phyloP scores from a whole-genome alignment of 2,329 filamentous ascomycete genomes.

The Colletotrichum destructivum region DNA sequence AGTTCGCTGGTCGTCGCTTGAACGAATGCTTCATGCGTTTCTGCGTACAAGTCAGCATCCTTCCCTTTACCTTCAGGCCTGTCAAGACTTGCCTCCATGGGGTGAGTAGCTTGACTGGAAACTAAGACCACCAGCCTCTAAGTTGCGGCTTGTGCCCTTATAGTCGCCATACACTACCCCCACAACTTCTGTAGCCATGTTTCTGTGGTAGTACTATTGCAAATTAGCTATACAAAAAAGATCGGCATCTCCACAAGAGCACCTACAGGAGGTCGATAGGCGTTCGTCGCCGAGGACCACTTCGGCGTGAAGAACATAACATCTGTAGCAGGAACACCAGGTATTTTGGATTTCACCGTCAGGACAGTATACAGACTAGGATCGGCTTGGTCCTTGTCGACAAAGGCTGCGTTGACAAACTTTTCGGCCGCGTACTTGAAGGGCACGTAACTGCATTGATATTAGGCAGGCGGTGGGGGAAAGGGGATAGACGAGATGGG shows the following conservation, averaged over 20 bases:
- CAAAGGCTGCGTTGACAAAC: conserved; percentile 69
- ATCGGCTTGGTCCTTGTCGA: conserved; percentile 74
- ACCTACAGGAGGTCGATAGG: conserved; percentile 66
- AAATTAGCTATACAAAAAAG: conserved; percentile 6
- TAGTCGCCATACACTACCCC: conserved; percentile 57
- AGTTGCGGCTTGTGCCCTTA: conserved; percentile 47
- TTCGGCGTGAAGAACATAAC: conserved; percentile 76
- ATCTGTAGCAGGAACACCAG: conserved; percentile 69
- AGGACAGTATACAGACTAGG: conserved; percentile 74
- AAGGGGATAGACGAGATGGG: conserved; percentile 54
- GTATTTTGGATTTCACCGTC: conserved; percentile 68
- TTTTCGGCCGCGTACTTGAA: conserved; percentile 68
- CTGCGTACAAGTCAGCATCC: conserved; percentile 11
- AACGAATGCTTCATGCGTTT: conserved; percentile 46
- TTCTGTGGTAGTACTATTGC: conserved; percentile 68
- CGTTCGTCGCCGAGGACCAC: conserved; percentile 72
- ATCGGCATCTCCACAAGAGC: background rate
- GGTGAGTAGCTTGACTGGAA: conserved; percentile 51
- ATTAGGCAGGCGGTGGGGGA: background rate
- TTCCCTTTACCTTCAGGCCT: conserved; percentile 25
- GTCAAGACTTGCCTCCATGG: conserved; percentile 44
- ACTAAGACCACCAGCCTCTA: conserved; percentile 49
- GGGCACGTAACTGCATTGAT: conserved; percentile 47
- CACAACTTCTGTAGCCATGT: conserved; percentile 67
- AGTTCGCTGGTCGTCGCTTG: conserved; percentile 44